Percentiles rank a stretch among this genome's conserved stretches.
Evolutionary conservation across 2,329 filamentous ascomycete genomes (phyloP).

Genomic region (Talaromyces atroroseus): DNA sequence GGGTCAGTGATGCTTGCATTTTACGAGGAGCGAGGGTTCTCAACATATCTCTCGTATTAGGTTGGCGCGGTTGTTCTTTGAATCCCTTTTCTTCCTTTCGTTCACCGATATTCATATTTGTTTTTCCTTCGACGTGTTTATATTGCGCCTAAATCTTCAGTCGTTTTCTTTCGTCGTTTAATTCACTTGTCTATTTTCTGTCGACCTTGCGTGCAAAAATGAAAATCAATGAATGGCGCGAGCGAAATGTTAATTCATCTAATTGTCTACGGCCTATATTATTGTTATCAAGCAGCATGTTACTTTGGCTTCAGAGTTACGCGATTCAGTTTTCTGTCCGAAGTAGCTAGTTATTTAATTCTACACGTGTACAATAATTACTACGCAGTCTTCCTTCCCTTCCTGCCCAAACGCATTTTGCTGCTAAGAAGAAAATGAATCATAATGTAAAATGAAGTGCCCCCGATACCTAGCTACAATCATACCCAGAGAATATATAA

Average conservation of each 20-base stretch:
- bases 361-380: neutral
- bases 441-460: too few species aligned
- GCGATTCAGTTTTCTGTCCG: neutral
- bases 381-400: neutral
- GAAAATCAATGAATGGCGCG: neutral
- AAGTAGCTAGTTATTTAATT: neutral
- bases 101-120: neutral
- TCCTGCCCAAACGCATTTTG: too few species aligned
- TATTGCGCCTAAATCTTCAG: neutral
- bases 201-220: neutral
- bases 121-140: constrained; percentile 6
- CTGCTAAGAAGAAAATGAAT: too few species aligned
- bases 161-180: neutral
- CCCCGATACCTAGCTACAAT: too few species aligned
- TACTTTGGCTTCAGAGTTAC: neutral
- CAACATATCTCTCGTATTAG: neutral
- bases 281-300: neutral
- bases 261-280: neutral
- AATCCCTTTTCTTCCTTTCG: neutral
- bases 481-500: too few species aligned
- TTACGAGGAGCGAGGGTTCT: neutral
- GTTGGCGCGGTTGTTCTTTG: neutral
- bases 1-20: neutral
- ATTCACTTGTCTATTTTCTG: neutral
- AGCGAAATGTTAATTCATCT: neutral